Conservation (phyloP, 768 basidiomycete species). For the Lepiota subincarnata region DNA sequence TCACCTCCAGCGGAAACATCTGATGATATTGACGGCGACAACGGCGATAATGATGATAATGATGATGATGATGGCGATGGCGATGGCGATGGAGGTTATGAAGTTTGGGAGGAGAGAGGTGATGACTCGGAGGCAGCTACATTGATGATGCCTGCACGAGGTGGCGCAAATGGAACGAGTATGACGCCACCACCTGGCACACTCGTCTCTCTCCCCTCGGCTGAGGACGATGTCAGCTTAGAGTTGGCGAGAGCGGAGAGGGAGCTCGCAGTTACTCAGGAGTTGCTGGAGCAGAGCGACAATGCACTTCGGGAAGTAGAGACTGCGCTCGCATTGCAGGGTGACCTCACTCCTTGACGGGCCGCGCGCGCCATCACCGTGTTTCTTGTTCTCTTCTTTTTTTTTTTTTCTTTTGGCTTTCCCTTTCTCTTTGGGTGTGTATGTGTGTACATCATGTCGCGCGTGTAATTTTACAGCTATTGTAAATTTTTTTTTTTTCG, state of each 20-base stretch:
- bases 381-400: background rate
- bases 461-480: too few relatives aligned
- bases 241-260: background rate
- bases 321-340: background rate
- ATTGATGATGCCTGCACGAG: too few relatives aligned
- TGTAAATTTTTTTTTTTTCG: too few relatives aligned
- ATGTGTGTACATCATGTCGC: too few relatives aligned
- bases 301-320: background rate
- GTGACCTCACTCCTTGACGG: background rate
- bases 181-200: too few relatives aligned
- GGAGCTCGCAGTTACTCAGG: background rate
- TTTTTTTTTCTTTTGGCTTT: background rate
- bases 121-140: too few relatives aligned
- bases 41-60: background rate
- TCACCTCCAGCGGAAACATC: conserved; percentile 9
- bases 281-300: background rate
- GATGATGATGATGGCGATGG: background rate
- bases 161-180: too few relatives aligned
- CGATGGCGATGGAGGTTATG: background rate
- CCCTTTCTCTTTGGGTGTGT: too few relatives aligned
- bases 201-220: background rate
- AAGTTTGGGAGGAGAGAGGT: background rate
- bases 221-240: background rate
- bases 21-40: too few relatives aligned
- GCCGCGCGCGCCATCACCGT: background rate